Evolutionary conservation across 1,284 basidiomycete genomes (phyloP), one percentile per base, ranked within the genome.

Genomic region (Phenoliferia sp.): DNA sequence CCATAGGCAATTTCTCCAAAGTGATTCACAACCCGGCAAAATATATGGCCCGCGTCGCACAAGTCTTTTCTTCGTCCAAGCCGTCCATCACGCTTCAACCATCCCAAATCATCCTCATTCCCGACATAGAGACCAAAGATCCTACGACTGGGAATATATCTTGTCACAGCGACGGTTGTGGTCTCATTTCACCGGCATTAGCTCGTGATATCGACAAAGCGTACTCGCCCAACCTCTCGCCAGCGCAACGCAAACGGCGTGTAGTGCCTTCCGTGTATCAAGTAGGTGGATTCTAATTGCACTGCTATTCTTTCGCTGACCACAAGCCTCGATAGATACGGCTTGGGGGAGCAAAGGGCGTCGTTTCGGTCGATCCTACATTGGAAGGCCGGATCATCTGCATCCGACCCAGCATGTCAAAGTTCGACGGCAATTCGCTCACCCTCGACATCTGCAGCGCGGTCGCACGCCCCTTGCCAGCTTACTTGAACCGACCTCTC

Each of bases 291-390:
- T 3, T 2, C 39, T 5, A 32, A 2, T 16, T 15, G 5, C 2
- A 3, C n/a, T 19, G 15, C 10, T 19, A 59, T 26, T 70, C 71
- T 85, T 89, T n/a, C n/a, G 2, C 12, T 15, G 15, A 5, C 19
- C 33, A 57, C n/a, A 19, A 44, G 54, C 29, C 57, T 86, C 76
- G 15, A 9, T 88, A 88, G 79, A 88, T 91, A 59, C 85, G 89
- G 59, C 87, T 90, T 75, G 78, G 90, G 32, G 89, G 89, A 62
- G 89, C 83, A 77, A 90, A 90, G 78, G 89, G 89, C 0, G 85
- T 91, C 62, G 86, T 91, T 0, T 83, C 81, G 28, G 81, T 90
- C 22, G 88, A 91, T 73, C 76, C 80, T 39, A 77, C 80, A 50
- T 80, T 90, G 3, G 54, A 58, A 15, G 35, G 79, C 81, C 64